Evolutionary conservation across 306 rosid genomes (phyloP).

Genomic region (cucumber (Cucumis sativus)): Cucumber_9930_V3 NC_026660.2:17304501-17305000

Average conservation of each 20-base stretch:
- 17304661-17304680: conserved; percentile 68
- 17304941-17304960: conserved; percentile 67
- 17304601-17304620: conserved; percentile 89
- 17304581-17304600: conserved; percentile 58
- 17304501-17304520: conserved; percentile 50
- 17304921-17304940: conserved; percentile 81
- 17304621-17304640: conserved; percentile 93
- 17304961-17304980: conserved; percentile 48
- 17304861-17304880: conserved; percentile 81
- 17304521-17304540: conserved; percentile 57
- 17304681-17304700: conserved; percentile 78
- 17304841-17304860: conserved; percentile 55
- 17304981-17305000: conserved; percentile 46
- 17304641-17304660: conserved; percentile 71
- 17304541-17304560: conserved; percentile 63
- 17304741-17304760: conserved; percentile 62
- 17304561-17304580: conserved; percentile 52
- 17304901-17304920: conserved; percentile 65
- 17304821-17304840: conserved; percentile 46
- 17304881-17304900: conserved; percentile 58
- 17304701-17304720: conserved; percentile 88
- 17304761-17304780: conserved; percentile 74
- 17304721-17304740: conserved; percentile 60
- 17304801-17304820: conserved; percentile 53
- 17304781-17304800: conserved; percentile 62